Base-by-base conservation (phyloP, 768 basidiomycete genomes). In the Collybiopsis confluens region DNA sequence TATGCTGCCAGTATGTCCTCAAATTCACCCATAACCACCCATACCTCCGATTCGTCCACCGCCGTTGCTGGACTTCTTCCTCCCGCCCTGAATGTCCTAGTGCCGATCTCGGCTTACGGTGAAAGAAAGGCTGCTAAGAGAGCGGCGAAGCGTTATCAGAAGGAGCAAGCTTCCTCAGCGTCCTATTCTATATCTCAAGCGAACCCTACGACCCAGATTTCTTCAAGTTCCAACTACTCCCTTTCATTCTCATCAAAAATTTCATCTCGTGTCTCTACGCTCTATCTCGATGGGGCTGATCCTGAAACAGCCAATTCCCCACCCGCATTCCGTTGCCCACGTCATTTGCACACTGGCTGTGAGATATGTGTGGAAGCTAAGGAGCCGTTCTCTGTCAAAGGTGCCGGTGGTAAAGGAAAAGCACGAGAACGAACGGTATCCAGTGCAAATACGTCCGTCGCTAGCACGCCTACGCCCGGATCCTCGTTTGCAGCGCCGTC, bases 341-440 rank as follows among this genome's bases (percentile, higher is more conserved):
- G 88, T 18, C 88, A 91, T 64, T 73, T 91, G 1, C 81, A 86
- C 59, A 82, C 81, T 4, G 80, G 79, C 30, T 91, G 88, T 59
- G 81, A 87, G 59, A 88, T 90, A 54, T 91, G 88, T 59, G 80
- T 86, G n/a, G 83, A 82, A 59, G 81, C 83, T 0, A 83, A 74
- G 60, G 64, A 7, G 58, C 63, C 23, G 23, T 48, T 48, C 16
- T 48, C 47, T 24, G 47, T 48, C 11, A 63, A 64, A 15, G 66
- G 65, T 42, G 45, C 58, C 24, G 65, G 69, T 23, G 67, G 62
- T 23, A 54, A 42, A 27, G 50, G 44, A 24, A 49, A 54, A 48
- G 45, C 45, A 20, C 30, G 40, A 44, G 53, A 45, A 15, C 37
- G 54, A 35, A 20, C 49, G 13, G 27, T 20, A 10, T 48, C 47